Evolutionary conservation across 345 rosid genomes (phyloP).

Genomic region (Salix brachista): DNA sequence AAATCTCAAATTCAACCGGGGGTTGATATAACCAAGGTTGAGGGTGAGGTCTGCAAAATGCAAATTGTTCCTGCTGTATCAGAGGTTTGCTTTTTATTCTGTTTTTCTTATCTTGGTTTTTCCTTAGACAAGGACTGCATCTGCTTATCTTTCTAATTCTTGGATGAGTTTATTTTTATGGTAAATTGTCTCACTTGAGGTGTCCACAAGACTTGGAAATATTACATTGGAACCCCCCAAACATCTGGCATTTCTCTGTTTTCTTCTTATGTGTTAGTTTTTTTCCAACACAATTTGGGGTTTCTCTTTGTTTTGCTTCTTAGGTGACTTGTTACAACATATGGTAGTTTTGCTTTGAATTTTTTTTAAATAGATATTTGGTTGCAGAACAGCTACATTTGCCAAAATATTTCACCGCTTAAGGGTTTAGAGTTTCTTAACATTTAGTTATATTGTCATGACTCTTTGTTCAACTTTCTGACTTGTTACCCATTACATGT

Average conservation of each 20-base stretch:
- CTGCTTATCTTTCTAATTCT: background rate
- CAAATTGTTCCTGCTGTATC: slow-evolving; percentile 6
- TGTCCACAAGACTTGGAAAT: background rate
- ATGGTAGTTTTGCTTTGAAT: background rate
- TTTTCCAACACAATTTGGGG: background rate
- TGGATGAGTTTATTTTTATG: background rate
- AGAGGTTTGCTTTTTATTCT: background rate
- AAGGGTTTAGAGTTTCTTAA: background rate
- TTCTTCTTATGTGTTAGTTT: background rate
- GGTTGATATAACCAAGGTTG: slow-evolving; percentile 1
- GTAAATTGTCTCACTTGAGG: background rate
- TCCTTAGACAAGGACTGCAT: background rate
- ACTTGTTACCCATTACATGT: background rate
- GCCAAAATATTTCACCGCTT: background rate
- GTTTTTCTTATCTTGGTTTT: background rate
- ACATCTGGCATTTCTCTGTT: background rate
- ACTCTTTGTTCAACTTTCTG: background rate
- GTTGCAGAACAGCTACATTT: background rate
- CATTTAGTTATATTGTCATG: background rate
- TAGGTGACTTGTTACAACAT: background rate
- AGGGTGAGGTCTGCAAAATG: slow-evolving; percentile 3
- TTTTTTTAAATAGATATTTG: background rate
- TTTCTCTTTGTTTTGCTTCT: background rate
- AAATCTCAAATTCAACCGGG: slow-evolving; percentile 5
- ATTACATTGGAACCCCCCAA: background rate